Percentiles rank a stretch among this genome's conserved stretches.
Evolutionary conservation across 2,329 filamentous ascomycete genomes (phyloP).

Genomic region (Aspergillus sp.): DNA sequence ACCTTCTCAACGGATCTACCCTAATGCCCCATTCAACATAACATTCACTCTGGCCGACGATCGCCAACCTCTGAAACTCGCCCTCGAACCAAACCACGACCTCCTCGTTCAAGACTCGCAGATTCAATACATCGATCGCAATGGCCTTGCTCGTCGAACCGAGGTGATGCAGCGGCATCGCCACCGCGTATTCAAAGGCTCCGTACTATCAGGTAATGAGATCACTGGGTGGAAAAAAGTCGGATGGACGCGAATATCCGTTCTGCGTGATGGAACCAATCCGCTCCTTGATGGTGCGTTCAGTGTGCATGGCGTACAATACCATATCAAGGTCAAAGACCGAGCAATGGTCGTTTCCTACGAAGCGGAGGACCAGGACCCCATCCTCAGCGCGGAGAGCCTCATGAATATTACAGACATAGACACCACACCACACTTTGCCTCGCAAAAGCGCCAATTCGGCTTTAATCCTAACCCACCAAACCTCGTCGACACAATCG

Average conservation of each 20-base stretch:
- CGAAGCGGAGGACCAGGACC: not conserved
- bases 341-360: not conserved
- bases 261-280: slow-evolving; percentile 12
- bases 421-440: not conserved
- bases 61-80: not conserved
- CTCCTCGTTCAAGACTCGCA: slow-evolving; percentile 14
- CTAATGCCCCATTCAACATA: slow-evolving; percentile 1
- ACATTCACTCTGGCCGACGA: slow-evolving; percentile 4
- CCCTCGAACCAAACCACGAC: slow-evolving; percentile 17
- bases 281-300: slow-evolving; percentile 22
- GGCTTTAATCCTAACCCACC: not conserved
- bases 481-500: slow-evolving; percentile 69
- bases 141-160: not conserved
- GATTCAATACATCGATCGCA: slow-evolving; percentile 10
- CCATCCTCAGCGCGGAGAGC: not conserved
- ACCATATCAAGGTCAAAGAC: slow-evolving; percentile 7
- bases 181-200: slow-evolving; percentile 11
- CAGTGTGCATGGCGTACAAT: slow-evolving; percentile 5
- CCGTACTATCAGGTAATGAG: not conserved
- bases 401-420: too few relatives aligned
- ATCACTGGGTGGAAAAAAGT: not conserved
- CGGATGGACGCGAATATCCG: slow-evolving; percentile 21
- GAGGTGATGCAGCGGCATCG: not conserved
- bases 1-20: not conserved
- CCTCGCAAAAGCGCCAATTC: slow-evolving; percentile 8